phyloP scores from a whole-genome alignment of 176 grass and related monocot genomes.

The Hsuehochloa calcarea region DNA sequence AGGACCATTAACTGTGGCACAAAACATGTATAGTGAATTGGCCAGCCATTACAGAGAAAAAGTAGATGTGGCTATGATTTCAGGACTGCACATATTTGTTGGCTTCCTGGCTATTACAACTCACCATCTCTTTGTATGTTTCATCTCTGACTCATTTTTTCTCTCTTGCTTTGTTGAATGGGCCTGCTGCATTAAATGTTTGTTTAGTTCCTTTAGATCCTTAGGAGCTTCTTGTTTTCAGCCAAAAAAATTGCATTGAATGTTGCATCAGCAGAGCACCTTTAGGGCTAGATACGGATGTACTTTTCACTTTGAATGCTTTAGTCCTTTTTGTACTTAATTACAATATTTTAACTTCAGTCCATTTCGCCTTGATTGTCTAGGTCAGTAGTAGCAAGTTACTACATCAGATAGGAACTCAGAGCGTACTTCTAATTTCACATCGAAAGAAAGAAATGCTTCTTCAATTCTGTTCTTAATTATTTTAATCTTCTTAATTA shows the following conservation, averaged over 20 bases:
- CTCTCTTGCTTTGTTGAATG: not conserved
- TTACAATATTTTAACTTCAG: not conserved
- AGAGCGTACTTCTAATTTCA: not conserved
- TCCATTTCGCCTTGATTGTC: not conserved
- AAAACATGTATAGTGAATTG: constrained; percentile 25
- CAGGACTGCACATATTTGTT: constrained; percentile 27
- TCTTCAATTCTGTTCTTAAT: not conserved
- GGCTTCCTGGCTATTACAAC: constrained; percentile 2
- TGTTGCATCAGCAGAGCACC: not conserved
- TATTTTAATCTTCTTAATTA: not conserved
- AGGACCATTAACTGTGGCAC: constrained; percentile 18
- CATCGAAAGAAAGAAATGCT: not conserved
- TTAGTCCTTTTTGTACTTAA: not conserved
- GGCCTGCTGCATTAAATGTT: not conserved
- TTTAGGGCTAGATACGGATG: not conserved
- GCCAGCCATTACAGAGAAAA: constrained; percentile 23
- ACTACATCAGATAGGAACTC: not conserved
- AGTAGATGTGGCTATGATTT: constrained; percentile 19
- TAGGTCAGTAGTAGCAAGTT: not conserved
- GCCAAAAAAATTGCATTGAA: constrained; percentile 4
- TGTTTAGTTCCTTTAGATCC: constrained; percentile 13
- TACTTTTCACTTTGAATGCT: constrained; percentile 2
- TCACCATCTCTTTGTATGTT: not conserved
- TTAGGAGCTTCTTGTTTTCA: constrained; percentile 18
- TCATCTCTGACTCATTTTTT: not conserved